These are phyloP conservation scores for Aspergillus wentii DNA, from an alignment of 495 filamentous ascomycete species.

Conservation along the genomic window DNA sequence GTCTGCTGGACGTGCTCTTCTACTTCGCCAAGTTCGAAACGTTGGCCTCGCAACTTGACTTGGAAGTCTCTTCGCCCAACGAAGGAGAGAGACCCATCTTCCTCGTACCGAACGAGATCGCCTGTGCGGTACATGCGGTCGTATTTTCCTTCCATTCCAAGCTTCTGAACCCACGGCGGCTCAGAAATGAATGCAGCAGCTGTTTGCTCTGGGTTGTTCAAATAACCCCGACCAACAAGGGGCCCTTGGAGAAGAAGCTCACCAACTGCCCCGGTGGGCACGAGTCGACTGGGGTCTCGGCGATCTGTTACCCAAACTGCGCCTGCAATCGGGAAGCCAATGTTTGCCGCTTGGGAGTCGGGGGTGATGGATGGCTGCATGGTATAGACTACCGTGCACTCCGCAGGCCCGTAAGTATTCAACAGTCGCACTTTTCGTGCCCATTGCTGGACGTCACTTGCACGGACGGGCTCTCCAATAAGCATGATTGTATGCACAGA, in stretches of 20 bases:
- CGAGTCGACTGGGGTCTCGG: conserved; percentile 20
- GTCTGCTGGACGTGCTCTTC: conserved; percentile 18
- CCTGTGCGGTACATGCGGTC: conserved; percentile 59
- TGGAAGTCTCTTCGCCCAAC: conserved; percentile 65
- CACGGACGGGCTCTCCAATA: conserved; percentile 40
- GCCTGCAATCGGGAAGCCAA: conserved; percentile 8
- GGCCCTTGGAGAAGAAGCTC: conserved; percentile 39
- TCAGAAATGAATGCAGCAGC: conserved; percentile 38
- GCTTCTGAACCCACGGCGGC: conserved; percentile 27
- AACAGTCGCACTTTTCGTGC: conserved; percentile 17
- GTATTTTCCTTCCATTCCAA: conserved; percentile 2
- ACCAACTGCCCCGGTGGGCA: conserved; percentile 35
- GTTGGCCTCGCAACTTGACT: conserved; percentile 32
- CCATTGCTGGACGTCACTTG: conserved; percentile 15
- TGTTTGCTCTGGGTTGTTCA: conserved; percentile 32
- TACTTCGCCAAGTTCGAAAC: conserved; percentile 36
- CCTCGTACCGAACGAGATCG: conserved; percentile 65
- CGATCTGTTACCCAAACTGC: conserved; percentile 30
- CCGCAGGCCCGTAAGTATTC: conserved; percentile 40
- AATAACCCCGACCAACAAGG: conserved; percentile 33
- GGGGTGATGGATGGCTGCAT: conserved; percentile 5
- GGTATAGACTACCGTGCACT: conserved; percentile 30
- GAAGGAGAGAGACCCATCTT: conserved; percentile 65
- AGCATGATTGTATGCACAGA: conserved; percentile 28
- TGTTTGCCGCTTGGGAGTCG: conserved; percentile 5